Evolutionary conservation across 2,329 filamentous ascomycete species (phyloP).

Genomic region (Lasiodiplodia sp.): DNA sequence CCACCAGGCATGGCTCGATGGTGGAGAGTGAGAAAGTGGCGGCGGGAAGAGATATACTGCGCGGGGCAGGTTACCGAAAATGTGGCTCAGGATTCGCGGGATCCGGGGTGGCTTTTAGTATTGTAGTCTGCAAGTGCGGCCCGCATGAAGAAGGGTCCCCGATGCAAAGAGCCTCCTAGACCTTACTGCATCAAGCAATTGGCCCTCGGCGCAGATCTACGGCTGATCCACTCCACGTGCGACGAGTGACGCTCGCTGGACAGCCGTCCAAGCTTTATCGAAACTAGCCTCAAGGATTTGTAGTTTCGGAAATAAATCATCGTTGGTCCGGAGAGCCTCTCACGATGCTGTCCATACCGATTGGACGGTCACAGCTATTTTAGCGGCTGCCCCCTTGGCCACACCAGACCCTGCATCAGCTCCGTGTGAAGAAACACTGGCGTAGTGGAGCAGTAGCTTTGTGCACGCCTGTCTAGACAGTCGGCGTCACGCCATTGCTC

Average conservation of each 20-base stretch:
- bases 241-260: neutral
- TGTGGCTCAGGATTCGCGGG: neutral
- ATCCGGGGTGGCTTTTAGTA: neutral
- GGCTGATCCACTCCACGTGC: conserved; percentile 9
- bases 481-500: neutral
- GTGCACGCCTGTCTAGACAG: too few relatives aligned
- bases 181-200: neutral
- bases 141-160: neutral
- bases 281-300: neutral
- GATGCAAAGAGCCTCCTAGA: neutral
- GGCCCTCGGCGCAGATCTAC: neutral
- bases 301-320: neutral
- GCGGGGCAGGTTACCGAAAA: neutral
- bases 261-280: neutral
- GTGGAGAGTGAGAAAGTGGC: neutral
- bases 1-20: conserved; percentile 25
- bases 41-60: neutral
- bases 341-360: neutral
- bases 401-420: neutral
- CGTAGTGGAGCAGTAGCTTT: too few relatives aligned
- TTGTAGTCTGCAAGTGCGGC: neutral
- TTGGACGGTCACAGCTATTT: neutral
- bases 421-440: too few relatives aligned
- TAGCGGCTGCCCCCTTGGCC: neutral
- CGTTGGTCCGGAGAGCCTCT: neutral